Base-by-base conservation (phyloP, 495 filamentous ascomycete species). In the Podospora pseudocomata region DNA sequence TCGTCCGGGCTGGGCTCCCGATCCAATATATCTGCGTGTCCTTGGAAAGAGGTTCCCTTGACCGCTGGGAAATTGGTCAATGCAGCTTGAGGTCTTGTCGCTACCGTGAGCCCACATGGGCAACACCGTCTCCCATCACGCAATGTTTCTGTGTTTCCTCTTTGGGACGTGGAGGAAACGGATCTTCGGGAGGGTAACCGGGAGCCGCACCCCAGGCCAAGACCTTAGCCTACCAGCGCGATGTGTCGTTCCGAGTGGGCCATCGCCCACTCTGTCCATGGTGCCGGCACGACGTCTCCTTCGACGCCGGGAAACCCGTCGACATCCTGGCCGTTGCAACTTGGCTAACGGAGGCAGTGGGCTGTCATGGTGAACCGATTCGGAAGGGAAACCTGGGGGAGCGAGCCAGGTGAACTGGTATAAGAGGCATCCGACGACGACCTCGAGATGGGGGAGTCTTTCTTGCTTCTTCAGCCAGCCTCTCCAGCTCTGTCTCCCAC, bases 171-270 rank as follows among this genome's bases (percentile, higher is more conserved):
- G 65, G 65, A 30, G 28, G 32, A 32, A 20, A 63, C 69, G 69
- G 69, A 67, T 67, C n/a, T 67, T 70, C 69, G 69, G 61, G 69
- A 65, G 54, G 39, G 1, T 2, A 44, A 61, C 59, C 69, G 65
- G 65, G 61, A 65, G 65, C 69, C 65, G 65, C 65, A 63, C 55
- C 39, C 27, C 53, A 53, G 44, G 57, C 65, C 65, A 70, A 70
- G 65, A 23, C 15, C 69, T 70, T 67, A 60, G 69, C 69, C 44
- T 64, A 57, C 62, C 64, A 64, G 16, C 65, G 60, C 16, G 32
- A 59, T 19, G 57, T 70, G 65, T 59, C 62, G 65, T 70, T 61
- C 69, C 65, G 69, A 63, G 69, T 63, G 69, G 65, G 63, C 53
- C 69, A 54, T 62, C 53, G 16, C 44, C 62, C 15, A 64, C 19